Conservation (phyloP, 2,329 filamentous ascomycete genomes). For the Aureobasidium musti region DNA sequence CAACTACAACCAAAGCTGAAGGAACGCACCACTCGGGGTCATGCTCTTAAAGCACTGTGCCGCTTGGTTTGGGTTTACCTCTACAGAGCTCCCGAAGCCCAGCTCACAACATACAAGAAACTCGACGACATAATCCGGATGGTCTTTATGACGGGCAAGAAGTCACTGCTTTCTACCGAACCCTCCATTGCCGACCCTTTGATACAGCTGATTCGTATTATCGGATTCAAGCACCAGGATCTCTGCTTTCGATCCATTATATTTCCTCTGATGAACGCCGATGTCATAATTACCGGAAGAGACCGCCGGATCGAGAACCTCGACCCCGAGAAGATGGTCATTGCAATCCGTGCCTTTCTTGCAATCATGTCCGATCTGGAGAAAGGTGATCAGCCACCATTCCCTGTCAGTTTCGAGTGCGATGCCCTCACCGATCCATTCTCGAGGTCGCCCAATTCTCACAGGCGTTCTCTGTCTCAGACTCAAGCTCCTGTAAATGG, state of each 20-base stretch:
- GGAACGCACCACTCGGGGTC: constrained; percentile 73
- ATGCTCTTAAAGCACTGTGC: constrained; percentile 86
- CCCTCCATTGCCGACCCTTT: constrained; percentile 81
- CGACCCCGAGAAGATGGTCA: constrained; percentile 95
- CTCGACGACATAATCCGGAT: constrained; percentile 87
- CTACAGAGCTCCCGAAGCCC: constrained; percentile 75
- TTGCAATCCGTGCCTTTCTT: constrained; percentile 91
- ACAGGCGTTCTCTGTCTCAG: constrained; percentile 42
- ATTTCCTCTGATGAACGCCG: constrained; percentile 89
- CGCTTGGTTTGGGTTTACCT: constrained; percentile 93
- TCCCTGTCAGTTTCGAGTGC: constrained; percentile 67
- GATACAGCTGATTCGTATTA: constrained; percentile 90
- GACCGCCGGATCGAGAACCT: constrained; percentile 87
- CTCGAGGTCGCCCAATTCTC: constrained; percentile 40
- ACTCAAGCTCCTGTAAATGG: constrained; percentile 41
- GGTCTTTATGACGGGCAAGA: constrained; percentile 77
- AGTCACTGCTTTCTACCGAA: constrained; percentile 79
- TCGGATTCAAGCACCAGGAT: constrained; percentile 91
- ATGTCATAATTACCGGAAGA: constrained; percentile 56
- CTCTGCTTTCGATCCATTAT: constrained; percentile 90
- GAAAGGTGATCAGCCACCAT: constrained; percentile 79
- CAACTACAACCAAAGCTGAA: constrained; percentile 79
- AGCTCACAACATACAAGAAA: constrained; percentile 69
- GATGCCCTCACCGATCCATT: constrained; percentile 49
- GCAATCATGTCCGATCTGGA: constrained; percentile 92